These are phyloP conservation scores for Mesembryanthemum crystallinum DNA, from an alignment of 148 eudicot genomes.

Conservation along the genomic window DNA sequence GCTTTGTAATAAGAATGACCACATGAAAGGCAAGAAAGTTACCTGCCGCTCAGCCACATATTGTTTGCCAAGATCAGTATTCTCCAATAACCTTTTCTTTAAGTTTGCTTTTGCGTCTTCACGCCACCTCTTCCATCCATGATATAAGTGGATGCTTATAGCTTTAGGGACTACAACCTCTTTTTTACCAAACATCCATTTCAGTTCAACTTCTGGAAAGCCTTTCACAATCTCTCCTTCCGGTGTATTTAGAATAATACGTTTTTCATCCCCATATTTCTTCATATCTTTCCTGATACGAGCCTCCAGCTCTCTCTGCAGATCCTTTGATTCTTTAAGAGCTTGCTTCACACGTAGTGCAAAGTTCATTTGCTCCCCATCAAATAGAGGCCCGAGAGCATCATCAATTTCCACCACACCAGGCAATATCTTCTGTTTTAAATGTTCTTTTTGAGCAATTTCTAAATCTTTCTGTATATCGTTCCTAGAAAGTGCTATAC, in stretches of 20 bases:
- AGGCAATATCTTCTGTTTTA: slow-evolving; percentile 67
- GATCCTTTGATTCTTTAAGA: slow-evolving; percentile 53
- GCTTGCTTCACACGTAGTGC: slow-evolving; percentile 52
- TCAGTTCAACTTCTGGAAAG: slow-evolving; percentile 72
- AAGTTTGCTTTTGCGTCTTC: slow-evolving; percentile 71
- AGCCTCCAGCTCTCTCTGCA: slow-evolving; percentile 65
- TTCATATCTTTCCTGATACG: slow-evolving; percentile 60
- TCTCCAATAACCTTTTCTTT: slow-evolving; percentile 52
- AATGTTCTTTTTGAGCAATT: slow-evolving; percentile 58
- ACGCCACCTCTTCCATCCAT: slow-evolving; percentile 95
- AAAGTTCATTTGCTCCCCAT: slow-evolving; percentile 45
- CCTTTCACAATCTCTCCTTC: slow-evolving; percentile 76
- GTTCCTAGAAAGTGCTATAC: slow-evolving; percentile 46
- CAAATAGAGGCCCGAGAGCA: slow-evolving; percentile 39
- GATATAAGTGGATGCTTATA: slow-evolving; percentile 48
- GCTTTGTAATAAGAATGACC: background rate
- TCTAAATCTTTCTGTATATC: slow-evolving; percentile 68
- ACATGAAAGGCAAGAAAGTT: slow-evolving; percentile 15
- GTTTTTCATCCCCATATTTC: slow-evolving; percentile 65
- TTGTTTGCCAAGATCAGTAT: slow-evolving; percentile 63
- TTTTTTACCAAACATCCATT: slow-evolving; percentile 85
- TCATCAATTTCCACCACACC: slow-evolving; percentile 55
- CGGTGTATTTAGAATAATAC: slow-evolving; percentile 55
- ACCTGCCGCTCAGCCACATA: slow-evolving; percentile 83
- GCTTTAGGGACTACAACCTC: slow-evolving; percentile 84